Evolutionary conservation across 345 rosid species (phyloP).

Genomic region (Populus simonii): DNA sequence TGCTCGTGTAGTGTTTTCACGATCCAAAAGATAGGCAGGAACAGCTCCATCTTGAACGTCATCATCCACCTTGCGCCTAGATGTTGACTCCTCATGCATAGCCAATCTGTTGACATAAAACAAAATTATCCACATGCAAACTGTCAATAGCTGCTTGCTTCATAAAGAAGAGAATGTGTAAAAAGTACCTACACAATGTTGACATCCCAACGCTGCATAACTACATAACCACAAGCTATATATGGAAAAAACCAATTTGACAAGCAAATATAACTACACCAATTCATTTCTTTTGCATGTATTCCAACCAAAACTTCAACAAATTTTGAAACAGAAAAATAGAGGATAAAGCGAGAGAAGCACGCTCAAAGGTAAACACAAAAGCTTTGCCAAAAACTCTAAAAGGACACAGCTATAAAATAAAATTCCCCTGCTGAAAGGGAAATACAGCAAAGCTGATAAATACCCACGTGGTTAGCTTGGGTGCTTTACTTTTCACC

Average conservation of each 20-base stretch:
- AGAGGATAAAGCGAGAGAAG: neutral
- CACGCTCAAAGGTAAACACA: neutral
- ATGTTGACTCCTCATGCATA: conserved; percentile 88
- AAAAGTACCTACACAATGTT: neutral
- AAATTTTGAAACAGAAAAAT: neutral
- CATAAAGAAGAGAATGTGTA: too few species aligned
- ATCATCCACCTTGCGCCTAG: conserved; percentile 80
- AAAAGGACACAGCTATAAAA: neutral
- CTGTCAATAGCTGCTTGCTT: neutral
- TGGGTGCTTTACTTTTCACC: neutral
- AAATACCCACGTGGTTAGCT: neutral
- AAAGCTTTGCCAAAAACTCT: neutral
- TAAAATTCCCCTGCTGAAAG: neutral
- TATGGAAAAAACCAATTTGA: neutral
- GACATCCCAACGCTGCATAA: neutral
- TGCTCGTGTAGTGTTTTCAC: conserved; percentile 77
- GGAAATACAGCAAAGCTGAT: neutral
- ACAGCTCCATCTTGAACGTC: conserved; percentile 90
- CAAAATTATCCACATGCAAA: neutral
- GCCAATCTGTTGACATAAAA: conserved; percentile 50
- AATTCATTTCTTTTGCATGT: neutral
- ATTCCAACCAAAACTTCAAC: neutral
- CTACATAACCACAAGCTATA: neutral
- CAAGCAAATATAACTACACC: neutral
- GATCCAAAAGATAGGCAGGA: conserved; percentile 94